Evolutionary conservation across 176 grass and related monocot species (phyloP).

Genomic region (Zea luxurians): DNA sequence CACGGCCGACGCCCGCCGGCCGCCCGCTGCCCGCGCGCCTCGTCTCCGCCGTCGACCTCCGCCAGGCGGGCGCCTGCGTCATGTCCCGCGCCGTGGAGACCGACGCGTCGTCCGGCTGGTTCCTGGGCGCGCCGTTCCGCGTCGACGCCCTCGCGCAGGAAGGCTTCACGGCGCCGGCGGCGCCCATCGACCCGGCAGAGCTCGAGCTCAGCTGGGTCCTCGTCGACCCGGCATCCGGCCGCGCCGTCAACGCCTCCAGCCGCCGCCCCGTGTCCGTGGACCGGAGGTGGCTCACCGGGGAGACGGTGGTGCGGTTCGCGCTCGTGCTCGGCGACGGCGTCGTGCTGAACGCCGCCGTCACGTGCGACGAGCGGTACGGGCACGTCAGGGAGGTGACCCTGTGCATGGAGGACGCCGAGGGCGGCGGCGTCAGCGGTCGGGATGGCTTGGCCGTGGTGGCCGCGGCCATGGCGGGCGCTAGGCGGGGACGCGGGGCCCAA

Average conservation of each 20-base stretch:
- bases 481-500: constrained; percentile 25
- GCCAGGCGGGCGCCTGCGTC: constrained; percentile 42
- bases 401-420: constrained; percentile 39
- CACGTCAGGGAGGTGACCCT: constrained; percentile 66
- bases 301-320: constrained; percentile 59
- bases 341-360: constrained; percentile 47
- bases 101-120: constrained; percentile 60
- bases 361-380: constrained; percentile 48
- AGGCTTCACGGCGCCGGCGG: constrained; percentile 14
- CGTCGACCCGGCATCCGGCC: constrained; percentile 44
- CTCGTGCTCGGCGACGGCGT: constrained; percentile 36
- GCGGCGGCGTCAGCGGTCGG: constrained; percentile 35
- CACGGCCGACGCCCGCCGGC: no score
- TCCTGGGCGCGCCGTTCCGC: constrained; percentile 73
- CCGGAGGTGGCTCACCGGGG: constrained; percentile 60
- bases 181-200: constrained; percentile 30
- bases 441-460: constrained; percentile 41
- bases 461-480: constrained; percentile 31
- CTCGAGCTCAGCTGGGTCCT: constrained; percentile 77
- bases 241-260: constrained; percentile 56
- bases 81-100: constrained; percentile 73
- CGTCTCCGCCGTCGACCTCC: constrained; percentile 81
- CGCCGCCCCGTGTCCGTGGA: constrained; percentile 52
- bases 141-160: constrained; percentile 65
- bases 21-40: constrained; percentile 47